Evolutionary conservation across 2,329 filamentous ascomycete species (phyloP).

Genomic region (Botryosphaeria dothidea): DNA sequence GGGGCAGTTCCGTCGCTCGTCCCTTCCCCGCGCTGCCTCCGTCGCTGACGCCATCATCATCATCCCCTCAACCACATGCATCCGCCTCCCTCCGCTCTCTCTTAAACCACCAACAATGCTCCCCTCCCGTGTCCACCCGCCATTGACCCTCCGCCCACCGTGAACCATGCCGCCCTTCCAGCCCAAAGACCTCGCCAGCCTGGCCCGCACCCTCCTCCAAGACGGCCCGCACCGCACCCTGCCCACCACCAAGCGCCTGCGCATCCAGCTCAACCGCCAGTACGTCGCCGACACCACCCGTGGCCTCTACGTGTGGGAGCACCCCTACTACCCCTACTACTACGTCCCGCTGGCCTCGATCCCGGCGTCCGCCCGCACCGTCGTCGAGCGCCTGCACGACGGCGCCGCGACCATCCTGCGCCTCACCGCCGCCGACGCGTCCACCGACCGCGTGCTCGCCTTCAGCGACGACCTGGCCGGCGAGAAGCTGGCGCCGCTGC

Average conservation of each 20-base stretch:
- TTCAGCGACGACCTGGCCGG: slow-evolving; percentile 26
- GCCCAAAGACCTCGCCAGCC: slow-evolving; percentile 23
- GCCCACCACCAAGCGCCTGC: slow-evolving; percentile 26
- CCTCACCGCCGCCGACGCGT: slow-evolving; percentile 25
- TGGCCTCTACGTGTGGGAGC: slow-evolving; percentile 40
- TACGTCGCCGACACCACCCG: slow-evolving; percentile 36
- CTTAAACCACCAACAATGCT: not conserved
- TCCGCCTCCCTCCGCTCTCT: not conserved
- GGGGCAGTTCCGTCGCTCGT: not conserved
- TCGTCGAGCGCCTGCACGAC: not conserved
- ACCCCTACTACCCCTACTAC: slow-evolving; percentile 38
- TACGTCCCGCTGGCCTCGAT: slow-evolving; percentile 4
- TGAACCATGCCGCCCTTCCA: slow-evolving; percentile 50
- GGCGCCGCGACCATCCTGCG: slow-evolving; percentile 10
- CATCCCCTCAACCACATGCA: not conserved
- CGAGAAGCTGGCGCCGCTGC: slow-evolving; percentile 19
- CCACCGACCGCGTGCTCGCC: slow-evolving; percentile 29
- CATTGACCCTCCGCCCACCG: slow-evolving; percentile 29
- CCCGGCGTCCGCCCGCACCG: not conserved
- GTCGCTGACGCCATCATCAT: not conserved
- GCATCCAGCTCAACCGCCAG: slow-evolving; percentile 33
- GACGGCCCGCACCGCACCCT: slow-evolving; percentile 25
- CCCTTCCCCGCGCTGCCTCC: not conserved
- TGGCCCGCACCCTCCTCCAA: slow-evolving; percentile 39
- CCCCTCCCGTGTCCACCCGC: not conserved